Evolutionary conservation across 805 yeast genomes (phyloP), one percentile per base, ranked within the genome.

Genomic region (Ogataea nitratoaversa): DNA sequence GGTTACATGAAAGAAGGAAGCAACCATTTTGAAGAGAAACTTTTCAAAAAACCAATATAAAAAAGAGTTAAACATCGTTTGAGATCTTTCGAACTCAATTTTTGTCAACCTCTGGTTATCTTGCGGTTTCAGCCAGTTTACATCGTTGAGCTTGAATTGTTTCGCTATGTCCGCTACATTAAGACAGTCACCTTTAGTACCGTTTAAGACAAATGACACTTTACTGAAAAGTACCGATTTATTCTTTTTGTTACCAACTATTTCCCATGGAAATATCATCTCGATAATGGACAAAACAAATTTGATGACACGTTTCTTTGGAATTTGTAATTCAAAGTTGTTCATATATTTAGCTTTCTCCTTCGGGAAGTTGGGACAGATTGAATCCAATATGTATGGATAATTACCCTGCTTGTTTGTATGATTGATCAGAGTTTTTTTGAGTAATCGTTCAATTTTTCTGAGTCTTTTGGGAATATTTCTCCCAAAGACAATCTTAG

Each of bases 1-100:
- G 0, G 93, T 81, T 5, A 82, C 79, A 53, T 84, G 81, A 64
- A 87, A 89, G 51, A 75, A 77, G 0, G 73, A 58, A 0, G 66
- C 58, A 0, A 85, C 48, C 1, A 84, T 43, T 14, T 63, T 67
- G 7, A 72, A 62, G 1, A 85, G 47, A 37, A 79, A 68, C 0
- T 27, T 30, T 0, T 59, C 46, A 30, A 83, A 73, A 2, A 83
- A 36, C 95, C 95, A 90, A 1, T 37, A 35, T 1, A 84, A 20
- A 36, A 85, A 77, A 2, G 53, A 47, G 2, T 49, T 40, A 11
- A 79, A 55, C 14, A 74, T 48, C 0, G 40, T 14, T 34, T 53
- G 57, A 3, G 80, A 65, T 42, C 62, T 58, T 1, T 47, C 36
- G 23, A 60, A 63, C 36, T 78, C 84, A 12, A 68, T 70, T 19